phyloP scores from a whole-genome alignment of 192 early-diverging fungal species.

The Coemansia sp. region DNA sequence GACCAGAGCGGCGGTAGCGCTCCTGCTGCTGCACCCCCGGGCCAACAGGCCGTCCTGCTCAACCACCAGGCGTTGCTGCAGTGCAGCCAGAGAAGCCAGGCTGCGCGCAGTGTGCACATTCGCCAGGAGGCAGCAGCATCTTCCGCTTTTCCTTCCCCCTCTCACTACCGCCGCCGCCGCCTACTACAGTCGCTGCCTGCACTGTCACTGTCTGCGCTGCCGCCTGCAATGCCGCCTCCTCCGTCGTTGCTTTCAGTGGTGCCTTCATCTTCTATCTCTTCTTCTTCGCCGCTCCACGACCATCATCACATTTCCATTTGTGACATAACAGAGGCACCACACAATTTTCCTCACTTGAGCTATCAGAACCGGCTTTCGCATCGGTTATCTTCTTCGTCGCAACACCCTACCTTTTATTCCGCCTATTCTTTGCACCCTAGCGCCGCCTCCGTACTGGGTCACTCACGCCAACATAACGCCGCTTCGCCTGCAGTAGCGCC shows the following conservation, averaged over 20 bases:
- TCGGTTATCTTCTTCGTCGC: neutral
- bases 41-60: neutral
- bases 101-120: neutral
- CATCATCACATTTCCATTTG: neutral
- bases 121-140: neutral
- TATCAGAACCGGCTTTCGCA: neutral
- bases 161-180: neutral
- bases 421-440: neutral
- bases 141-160: neutral
- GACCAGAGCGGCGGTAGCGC: conserved; percentile 4
- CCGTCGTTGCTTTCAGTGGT: conserved; percentile 3
- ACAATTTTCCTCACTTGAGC: neutral
- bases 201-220: conserved; percentile 8
- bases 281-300: neutral
- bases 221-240: neutral
- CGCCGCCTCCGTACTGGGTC: conserved; percentile 3
- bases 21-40: neutral
- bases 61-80: conserved; percentile 1
- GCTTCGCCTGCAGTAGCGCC: neutral
- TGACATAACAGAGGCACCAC: neutral
- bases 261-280: neutral
- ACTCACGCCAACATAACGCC: neutral
- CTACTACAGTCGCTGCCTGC: conserved; percentile 8
- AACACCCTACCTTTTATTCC: neutral
- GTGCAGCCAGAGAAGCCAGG: neutral